These are phyloP conservation scores for Typha latifolia DNA, from an alignment of 176 grass and related monocot species.

Conservation along the genomic window DNA sequence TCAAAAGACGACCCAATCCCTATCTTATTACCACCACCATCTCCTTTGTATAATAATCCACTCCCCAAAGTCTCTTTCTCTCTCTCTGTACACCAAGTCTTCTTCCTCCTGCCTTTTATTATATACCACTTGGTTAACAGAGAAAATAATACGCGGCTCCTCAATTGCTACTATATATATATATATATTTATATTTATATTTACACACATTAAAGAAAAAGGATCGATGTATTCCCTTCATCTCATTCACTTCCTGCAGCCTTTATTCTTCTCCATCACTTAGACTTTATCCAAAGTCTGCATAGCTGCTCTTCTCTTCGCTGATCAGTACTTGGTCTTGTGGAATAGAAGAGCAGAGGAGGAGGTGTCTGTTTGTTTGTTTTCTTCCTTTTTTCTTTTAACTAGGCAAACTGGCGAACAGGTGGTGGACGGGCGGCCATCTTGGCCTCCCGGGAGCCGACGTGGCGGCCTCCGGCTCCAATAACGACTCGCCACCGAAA, in stretches of 20 bases:
- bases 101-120: constrained; percentile 20
- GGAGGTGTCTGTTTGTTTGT: not conserved
- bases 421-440: constrained; percentile 75
- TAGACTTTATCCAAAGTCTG: too few species aligned
- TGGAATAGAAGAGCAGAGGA: not conserved
- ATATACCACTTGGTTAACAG: not conserved
- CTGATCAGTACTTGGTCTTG: too few species aligned
- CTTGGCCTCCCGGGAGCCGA: constrained; percentile 50
- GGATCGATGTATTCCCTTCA: too few species aligned
- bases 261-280: too few species aligned
- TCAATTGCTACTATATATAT: not conserved
- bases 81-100: constrained; percentile 15
- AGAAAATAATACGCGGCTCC: too few species aligned
- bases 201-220: too few species aligned
- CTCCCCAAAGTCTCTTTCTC: not conserved
- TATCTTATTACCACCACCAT: constrained; percentile 3
- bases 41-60: constrained; percentile 7
- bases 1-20: not conserved
- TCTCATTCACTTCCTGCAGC: too few species aligned
- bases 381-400: too few species aligned
- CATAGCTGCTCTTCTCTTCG: too few species aligned
- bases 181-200: too few species aligned
- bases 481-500: constrained; percentile 8
- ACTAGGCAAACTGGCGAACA: constrained; percentile 62
- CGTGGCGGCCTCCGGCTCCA: constrained; percentile 38